phyloP scores from a whole-genome alignment of 225 moss, liverwort and hornwort species.

The Rhytidiadelphus loreus region DNA sequence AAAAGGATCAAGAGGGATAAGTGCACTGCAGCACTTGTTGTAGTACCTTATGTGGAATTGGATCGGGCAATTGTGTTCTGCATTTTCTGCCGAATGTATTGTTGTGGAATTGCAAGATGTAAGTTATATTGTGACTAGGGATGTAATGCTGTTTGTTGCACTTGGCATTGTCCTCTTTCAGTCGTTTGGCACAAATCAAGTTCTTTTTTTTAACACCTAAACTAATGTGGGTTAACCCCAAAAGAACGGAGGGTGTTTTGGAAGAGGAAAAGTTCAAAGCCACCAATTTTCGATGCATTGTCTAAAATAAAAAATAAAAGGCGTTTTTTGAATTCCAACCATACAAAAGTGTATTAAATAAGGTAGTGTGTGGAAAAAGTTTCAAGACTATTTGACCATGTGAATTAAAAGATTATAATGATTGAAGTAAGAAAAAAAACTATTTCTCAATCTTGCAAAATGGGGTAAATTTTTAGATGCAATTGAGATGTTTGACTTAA shows the following conservation, averaged over 20 bases:
- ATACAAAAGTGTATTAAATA: no score
- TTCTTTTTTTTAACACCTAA: neutral
- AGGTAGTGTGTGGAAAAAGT: no score
- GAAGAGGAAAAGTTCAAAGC: neutral
- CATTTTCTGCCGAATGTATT: neutral
- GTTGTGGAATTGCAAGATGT: neutral
- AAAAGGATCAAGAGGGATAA: neutral
- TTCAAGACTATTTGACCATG: no score
- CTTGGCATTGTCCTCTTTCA: no score
- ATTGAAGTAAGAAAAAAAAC: no score
- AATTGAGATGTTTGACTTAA: neutral
- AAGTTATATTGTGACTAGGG: neutral
- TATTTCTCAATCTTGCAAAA: no score
- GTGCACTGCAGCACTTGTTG: neutral
- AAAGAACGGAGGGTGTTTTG: neutral
- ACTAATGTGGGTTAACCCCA: neutral
- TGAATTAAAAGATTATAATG: no score
- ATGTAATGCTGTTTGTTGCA: neutral
- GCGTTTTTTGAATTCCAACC: no score
- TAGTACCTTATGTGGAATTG: neutral
- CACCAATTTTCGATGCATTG: no score
- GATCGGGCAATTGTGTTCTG: neutral
- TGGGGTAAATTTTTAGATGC: neutral
- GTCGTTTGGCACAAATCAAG: neutral
- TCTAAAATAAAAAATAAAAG: no score